These are phyloP conservation scores for Apophysomyces elegans DNA, from an alignment of 371 early-diverging fungal genomes.

Conservation along the genomic window DNA sequence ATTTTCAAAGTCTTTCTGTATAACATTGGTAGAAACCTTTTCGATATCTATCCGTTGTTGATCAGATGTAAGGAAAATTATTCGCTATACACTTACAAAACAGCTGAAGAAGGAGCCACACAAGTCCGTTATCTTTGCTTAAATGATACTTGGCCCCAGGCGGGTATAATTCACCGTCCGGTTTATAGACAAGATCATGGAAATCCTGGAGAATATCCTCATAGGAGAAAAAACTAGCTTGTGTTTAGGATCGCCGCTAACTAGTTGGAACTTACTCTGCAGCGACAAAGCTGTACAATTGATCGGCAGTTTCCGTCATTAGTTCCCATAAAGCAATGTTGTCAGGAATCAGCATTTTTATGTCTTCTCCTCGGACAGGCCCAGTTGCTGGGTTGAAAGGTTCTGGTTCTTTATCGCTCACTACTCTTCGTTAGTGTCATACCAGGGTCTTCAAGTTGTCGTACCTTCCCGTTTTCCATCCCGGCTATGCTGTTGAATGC, in stretches of 20 bases:
- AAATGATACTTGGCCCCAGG: conserved; percentile 46
- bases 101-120: conserved; percentile 76
- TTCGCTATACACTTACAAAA: conserved; percentile 50
- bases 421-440: conserved; percentile 4
- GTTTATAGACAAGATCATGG: conserved; percentile 62
- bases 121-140: conserved; percentile 74
- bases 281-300: conserved; percentile 76
- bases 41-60: conserved; percentile 53
- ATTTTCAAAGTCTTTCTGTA: conserved; percentile 68
- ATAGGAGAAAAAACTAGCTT: conserved; percentile 60
- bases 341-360: conserved; percentile 69
- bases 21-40: conserved; percentile 56
- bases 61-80: conserved; percentile 20
- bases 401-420: conserved; percentile 22
- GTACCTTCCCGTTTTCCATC: conserved; percentile 22
- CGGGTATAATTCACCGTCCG: conserved; percentile 50
- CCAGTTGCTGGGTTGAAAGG: conserved; percentile 25
- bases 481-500: conserved; percentile 58
- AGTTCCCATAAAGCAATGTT: conserved; percentile 76
- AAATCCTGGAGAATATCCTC: conserved; percentile 69
- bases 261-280: conserved; percentile 51
- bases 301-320: conserved; percentile 80
- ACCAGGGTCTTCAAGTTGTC: not conserved
- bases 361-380: conserved; percentile 37
- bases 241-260: not conserved